phyloP scores from a whole-genome alignment of 2,329 filamentous ascomycete species.

The Gyromitra esculenta region DNA sequence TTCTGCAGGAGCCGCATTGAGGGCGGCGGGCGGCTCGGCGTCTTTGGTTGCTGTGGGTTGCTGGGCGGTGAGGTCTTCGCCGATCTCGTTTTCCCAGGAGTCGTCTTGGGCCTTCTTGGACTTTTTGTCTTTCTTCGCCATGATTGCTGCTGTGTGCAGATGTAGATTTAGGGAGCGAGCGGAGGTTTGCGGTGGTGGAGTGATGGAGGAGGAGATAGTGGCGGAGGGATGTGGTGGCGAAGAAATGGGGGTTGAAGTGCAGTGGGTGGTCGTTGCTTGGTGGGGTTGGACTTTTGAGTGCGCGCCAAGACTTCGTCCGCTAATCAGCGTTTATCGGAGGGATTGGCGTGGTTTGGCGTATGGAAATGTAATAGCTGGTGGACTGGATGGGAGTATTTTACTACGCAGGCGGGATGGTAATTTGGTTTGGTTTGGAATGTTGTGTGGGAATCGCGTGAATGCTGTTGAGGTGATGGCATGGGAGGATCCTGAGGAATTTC shows the following conservation, averaged over 20 bases:
- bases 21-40: constrained; percentile 75
- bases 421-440: too few relatives aligned
- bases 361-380: neutral
- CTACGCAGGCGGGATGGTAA: too few relatives aligned
- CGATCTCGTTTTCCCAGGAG: constrained; percentile 61
- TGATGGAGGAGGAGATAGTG: neutral
- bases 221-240: constrained; percentile 4
- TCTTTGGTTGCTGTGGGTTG: constrained; percentile 65
- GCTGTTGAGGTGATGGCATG: too few relatives aligned
- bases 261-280: constrained; percentile 25
- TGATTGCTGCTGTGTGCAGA: constrained; percentile 8
- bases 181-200: neutral
- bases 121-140: constrained; percentile 52
- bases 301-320: constrained; percentile 37
- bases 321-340: constrained; percentile 23
- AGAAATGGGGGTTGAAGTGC: neutral
- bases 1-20: constrained; percentile 66
- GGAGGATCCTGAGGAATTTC: too few relatives aligned
- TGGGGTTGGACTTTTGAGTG: constrained; percentile 23
- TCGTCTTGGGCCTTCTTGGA: constrained; percentile 54
- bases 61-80: constrained; percentile 79
- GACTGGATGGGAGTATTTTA: neutral
- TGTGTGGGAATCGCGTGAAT: too few relatives aligned
- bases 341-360: neutral
- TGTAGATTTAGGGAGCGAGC: neutral